A percentile compares a stretch with the other conserved stretches of the same genome.
phyloP scores from a whole-genome alignment of 148 eudicot species.

The Polygonum aviculare region DNA sequence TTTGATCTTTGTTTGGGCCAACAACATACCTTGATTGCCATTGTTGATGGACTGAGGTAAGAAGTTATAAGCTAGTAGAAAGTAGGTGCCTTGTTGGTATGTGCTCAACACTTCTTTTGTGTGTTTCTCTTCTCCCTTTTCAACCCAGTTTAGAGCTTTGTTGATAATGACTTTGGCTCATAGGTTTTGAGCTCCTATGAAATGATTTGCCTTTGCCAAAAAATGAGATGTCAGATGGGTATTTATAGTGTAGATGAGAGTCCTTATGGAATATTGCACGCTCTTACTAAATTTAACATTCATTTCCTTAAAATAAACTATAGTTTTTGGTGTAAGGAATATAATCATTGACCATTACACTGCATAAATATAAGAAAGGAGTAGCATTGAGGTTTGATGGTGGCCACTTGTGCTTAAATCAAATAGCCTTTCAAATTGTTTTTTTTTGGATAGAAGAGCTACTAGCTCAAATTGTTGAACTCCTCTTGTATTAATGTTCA shows the following conservation, averaged over 20 bases:
- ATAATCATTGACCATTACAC: not conserved
- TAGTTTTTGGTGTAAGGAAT: conserved; percentile 6
- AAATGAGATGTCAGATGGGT: not conserved
- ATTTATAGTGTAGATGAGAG: conserved; percentile 3
- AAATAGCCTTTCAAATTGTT: no score
- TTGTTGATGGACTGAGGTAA: not conserved
- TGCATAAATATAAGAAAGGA: not conserved
- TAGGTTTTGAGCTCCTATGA: not conserved
- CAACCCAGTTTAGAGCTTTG: not conserved
- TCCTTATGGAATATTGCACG: not conserved
- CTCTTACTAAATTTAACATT: not conserved
- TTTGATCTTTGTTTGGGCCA: not conserved
- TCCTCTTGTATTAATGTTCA: not conserved
- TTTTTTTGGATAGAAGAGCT: no score
- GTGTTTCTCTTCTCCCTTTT: not conserved
- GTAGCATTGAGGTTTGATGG: not conserved
- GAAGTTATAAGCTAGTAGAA: not conserved
- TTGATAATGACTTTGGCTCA: conserved; percentile 3
- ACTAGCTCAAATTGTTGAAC: no score
- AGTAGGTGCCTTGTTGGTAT: not conserved
- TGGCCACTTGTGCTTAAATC: not conserved
- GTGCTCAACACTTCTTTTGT: not conserved
- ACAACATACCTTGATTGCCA: conserved; percentile 4
- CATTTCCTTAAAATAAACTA: conserved; percentile 3
- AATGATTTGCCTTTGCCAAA: not conserved